Conservation (phyloP, 192 early-diverging fungal species). For the Chytriomyces hyalinus region DNA sequence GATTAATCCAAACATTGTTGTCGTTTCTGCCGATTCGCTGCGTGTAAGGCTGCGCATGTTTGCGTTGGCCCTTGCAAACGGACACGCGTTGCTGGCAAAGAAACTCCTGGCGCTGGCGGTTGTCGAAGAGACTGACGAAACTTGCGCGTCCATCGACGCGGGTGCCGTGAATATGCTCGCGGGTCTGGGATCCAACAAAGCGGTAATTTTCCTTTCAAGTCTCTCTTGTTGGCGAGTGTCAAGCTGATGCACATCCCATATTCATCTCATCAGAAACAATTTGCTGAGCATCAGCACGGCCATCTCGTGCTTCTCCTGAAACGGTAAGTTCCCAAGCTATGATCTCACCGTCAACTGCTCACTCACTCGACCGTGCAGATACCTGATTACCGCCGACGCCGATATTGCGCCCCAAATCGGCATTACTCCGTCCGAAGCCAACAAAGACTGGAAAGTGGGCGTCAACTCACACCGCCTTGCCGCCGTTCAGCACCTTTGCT, state of each 20-base stretch:
- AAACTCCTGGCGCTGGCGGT: slow-evolving; percentile 5
- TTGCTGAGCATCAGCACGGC: not conserved
- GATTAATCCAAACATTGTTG: too few relatives aligned
- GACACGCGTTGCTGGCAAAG: not conserved
- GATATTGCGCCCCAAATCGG: slow-evolving; percentile 29
- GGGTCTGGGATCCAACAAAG: slow-evolving; percentile 3
- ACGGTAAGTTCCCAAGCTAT: not conserved
- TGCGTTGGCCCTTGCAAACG: slow-evolving; percentile 21
- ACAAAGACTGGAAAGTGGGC: slow-evolving; percentile 1
- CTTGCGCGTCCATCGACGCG: not conserved
- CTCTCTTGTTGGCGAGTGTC: too few relatives aligned
- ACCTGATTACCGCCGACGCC: slow-evolving; percentile 7
- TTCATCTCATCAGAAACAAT: too few relatives aligned
- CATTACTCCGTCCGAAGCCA: not conserved
- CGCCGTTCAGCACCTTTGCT: slow-evolving; percentile 10
- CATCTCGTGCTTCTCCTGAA: not conserved
- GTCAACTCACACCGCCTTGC: slow-evolving; percentile 1
- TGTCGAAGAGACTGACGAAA: slow-evolving; percentile 8
- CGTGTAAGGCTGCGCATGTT: slow-evolving; percentile 10
- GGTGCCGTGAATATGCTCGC: slow-evolving; percentile 21
- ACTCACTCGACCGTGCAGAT: not conserved
- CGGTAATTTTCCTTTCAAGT: too few relatives aligned
- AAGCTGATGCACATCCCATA: too few relatives aligned
- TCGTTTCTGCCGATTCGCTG: not conserved
- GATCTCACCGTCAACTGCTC: not conserved